A percentile compares a stretch with the other conserved stretches of the same genome.
These are phyloP conservation scores for Delitschia confertaspora DNA, from an alignment of 495 filamentous ascomycete species.

Conservation along the genomic window DNA sequence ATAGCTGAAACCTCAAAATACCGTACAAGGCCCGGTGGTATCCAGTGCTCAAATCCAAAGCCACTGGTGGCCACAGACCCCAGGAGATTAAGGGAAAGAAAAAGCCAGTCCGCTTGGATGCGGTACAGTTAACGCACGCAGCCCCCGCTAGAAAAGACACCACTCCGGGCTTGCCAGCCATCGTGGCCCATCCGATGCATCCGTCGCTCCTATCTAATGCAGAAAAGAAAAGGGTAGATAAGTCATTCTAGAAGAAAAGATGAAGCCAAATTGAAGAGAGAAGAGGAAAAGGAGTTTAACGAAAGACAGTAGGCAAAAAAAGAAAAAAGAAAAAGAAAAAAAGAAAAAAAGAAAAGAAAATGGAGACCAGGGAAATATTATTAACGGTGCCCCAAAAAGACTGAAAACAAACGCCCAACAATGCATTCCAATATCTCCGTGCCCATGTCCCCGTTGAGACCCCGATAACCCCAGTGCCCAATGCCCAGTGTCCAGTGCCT, in stretches of 20 bases:
- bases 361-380: neutral
- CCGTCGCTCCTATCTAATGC: constrained; percentile 13
- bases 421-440: constrained; percentile 5
- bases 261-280: neutral
- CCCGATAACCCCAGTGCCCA: constrained; percentile 8
- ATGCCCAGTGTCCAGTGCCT: constrained; percentile 7
- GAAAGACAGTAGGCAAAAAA: neutral
- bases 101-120: too few relatives aligned
- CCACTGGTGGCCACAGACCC: too few relatives aligned
- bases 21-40: too few relatives aligned
- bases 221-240: neutral
- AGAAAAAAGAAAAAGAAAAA: neutral
- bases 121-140: too few relatives aligned
- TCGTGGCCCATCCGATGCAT: too few relatives aligned
- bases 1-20: too few relatives aligned
- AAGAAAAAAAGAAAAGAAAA: constrained; percentile 1
- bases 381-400: neutral
- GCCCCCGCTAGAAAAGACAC: too few relatives aligned
- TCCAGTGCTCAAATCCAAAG: too few relatives aligned
- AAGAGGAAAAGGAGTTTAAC: neutral
- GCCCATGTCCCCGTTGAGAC: constrained; percentile 1
- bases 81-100: too few relatives aligned
- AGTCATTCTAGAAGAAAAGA: neutral
- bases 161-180: too few relatives aligned
- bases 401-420: neutral